These are phyloP conservation scores for Thraustochytrium sp. DNA, from an alignment of 352 stramenopile genomes.

Conservation along the genomic window DNA sequence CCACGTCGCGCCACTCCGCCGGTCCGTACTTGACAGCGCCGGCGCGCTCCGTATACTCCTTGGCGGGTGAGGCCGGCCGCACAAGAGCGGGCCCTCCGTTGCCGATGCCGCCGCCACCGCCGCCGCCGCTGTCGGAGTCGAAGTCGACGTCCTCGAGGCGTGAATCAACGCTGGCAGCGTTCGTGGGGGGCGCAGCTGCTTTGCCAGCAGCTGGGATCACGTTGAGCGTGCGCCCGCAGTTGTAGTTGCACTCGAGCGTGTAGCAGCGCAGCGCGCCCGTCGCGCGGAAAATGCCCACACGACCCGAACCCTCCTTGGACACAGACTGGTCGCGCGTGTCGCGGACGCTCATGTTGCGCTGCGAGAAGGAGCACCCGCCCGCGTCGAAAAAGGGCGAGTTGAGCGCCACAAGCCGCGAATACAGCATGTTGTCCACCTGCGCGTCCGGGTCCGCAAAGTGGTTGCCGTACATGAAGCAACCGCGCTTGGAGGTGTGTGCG, in stretches of 20 bases:
- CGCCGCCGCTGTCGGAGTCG: not conserved
- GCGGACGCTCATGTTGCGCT: constrained; percentile 64
- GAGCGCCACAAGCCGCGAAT: constrained; percentile 61
- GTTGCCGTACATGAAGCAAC: constrained; percentile 84
- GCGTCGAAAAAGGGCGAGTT: constrained; percentile 78
- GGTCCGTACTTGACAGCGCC: constrained; percentile 60
- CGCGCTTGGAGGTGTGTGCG: constrained; percentile 73
- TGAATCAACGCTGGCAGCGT: not conserved
- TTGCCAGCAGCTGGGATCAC: constrained; percentile 38
- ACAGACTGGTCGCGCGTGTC: constrained; percentile 57
- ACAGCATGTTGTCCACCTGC: constrained; percentile 75
- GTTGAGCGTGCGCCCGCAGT: constrained; percentile 58
- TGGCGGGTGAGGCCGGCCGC: not conserved
- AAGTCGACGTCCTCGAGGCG: not conserved
- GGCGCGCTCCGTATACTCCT: not conserved
- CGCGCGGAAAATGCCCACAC: constrained; percentile 66
- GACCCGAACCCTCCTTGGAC: constrained; percentile 63
- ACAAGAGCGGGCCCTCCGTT: constrained; percentile 13
- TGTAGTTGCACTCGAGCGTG: constrained; percentile 87
- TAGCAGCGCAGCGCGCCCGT: constrained; percentile 70
- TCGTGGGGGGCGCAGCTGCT: not conserved
- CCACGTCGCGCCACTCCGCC: constrained; percentile 63
- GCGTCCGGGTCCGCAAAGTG: constrained; percentile 54
- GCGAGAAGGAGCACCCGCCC: constrained; percentile 69
- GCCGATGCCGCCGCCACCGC: too few relatives aligned